Base-by-base conservation (phyloP, 257 asterid species). In the Gardenia jasminoides region DNA sequence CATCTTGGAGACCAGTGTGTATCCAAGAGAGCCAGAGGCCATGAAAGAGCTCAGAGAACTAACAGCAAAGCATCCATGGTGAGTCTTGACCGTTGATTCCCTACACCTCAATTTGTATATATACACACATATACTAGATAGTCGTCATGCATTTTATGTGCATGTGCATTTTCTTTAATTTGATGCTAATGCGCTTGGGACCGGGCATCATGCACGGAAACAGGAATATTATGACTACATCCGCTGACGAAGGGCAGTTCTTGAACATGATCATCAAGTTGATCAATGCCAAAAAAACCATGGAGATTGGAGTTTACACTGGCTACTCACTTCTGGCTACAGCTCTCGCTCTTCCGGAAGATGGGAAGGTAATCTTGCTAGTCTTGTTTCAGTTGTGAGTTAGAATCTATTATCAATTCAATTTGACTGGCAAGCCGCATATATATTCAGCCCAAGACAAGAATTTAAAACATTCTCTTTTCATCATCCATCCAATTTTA, bases 11-110 rank as follows among this genome's bases (percentile, higher is more conserved):
- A 94, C 97, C 6, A 94, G 97, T 58, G 98, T 94, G 43, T 92
- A 92, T 47, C 98, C 98, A 8, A 91, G 85, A 67, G 98, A 94
- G 86, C 97, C 94, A 11, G 97, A 86, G 82, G n/a, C 92, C 79
- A 91, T 92, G 98, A 94, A 94, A 77, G 96, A 94, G 86, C 96
- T 94, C 31, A 84, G 97, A 62, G 97, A 92, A 83, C 70, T 94
- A 10, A 94, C 98, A 39, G 97, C 98, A 66, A 92, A 90, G 76
- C 98, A 94, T 83, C 98, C 98, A 83, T 90, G 96, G 97, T 90
- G 70, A 62, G 85, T 83, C 78, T 36, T 3, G 41, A 39, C 30
- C 41, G 41, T 1, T 36, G 41, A 36, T 36, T 36, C 41, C 41
- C 41, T 36, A 36, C 41, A 36, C 41, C 2, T 36, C 41, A 36